Evolutionary conservation across 2,329 filamentous ascomycete species (phyloP).

Genomic region (Elsinoe arachidis): DNA sequence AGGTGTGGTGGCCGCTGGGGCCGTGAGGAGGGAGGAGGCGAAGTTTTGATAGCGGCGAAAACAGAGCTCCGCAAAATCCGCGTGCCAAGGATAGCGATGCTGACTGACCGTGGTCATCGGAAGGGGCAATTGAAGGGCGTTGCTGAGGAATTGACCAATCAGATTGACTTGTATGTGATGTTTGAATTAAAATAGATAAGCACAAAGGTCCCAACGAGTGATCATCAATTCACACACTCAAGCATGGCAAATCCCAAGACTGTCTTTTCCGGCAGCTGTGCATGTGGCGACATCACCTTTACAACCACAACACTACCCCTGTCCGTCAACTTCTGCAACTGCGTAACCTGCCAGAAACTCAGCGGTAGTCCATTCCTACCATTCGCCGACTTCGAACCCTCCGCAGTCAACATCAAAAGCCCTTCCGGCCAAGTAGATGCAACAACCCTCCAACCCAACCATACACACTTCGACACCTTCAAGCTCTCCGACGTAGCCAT

Average conservation of each 20-base stretch:
- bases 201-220: too few species aligned
- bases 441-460: not conserved
- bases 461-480: not conserved
- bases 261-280: constrained; percentile 6
- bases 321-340: constrained; percentile 1
- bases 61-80: not conserved
- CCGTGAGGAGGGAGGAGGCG: not conserved
- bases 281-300: constrained; percentile 6
- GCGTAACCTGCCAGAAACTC: constrained; percentile 13
- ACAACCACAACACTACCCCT: not conserved
- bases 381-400: constrained; percentile 2
- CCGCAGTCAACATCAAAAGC: not conserved
- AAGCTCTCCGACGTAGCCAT: constrained; percentile 6
- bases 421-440: not conserved
- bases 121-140: not conserved
- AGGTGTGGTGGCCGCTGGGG: not conserved
- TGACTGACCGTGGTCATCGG: not conserved
- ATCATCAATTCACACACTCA: not conserved
- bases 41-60: constrained; percentile 8
- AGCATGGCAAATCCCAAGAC: not conserved
- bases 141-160: not conserved
- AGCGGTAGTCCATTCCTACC: constrained; percentile 13
- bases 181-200: too few species aligned
- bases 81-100: not conserved
- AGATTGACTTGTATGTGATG: not conserved